A percentile compares a stretch with the other conserved stretches of the same genome.
phyloP scores from a whole-genome alignment of 2,329 filamentous ascomycete species.

The Hypoxylon sp. region DNA sequence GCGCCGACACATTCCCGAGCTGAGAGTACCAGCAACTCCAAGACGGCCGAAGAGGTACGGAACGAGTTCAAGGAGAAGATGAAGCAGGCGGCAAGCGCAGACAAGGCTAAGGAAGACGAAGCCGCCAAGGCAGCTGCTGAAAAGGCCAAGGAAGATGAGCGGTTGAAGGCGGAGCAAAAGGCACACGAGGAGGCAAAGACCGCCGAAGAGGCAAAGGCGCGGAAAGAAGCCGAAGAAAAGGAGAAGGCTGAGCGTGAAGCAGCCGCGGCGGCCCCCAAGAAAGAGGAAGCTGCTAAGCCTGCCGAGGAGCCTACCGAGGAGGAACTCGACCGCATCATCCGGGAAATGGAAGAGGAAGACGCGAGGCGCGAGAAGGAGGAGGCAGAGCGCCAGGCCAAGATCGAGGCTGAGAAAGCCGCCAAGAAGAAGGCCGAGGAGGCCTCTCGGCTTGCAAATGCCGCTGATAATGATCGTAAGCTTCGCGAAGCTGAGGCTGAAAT shows the following conservation, averaged over 20 bases:
- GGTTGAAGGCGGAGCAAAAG: conserved; percentile 41
- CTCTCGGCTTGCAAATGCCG: conserved; percentile 56
- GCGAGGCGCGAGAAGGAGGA: conserved; percentile 58
- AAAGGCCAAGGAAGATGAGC: conserved; percentile 41
- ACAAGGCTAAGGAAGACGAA: conserved; percentile 58
- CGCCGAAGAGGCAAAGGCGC: conserved; percentile 47
- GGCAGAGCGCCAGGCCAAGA: conserved; percentile 52
- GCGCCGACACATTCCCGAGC: conserved; percentile 71
- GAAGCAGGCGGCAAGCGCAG: conserved; percentile 61
- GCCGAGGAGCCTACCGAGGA: conserved; percentile 58
- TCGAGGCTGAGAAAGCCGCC: conserved; percentile 55
- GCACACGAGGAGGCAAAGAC: conserved; percentile 41
- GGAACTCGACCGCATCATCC: conserved; percentile 66
- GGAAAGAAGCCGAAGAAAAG: conserved; percentile 42
- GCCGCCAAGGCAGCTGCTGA: conserved; percentile 45
- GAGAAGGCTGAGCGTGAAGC: conserved; percentile 40
- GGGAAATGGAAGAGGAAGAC: conserved; percentile 67
- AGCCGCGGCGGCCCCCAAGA: conserved; percentile 44
- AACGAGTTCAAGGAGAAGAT: conserved; percentile 85
- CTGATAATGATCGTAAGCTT: conserved; percentile 70
- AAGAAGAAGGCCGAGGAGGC: conserved; percentile 54
- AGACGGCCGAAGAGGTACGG: conserved; percentile 82
- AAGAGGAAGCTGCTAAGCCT: conserved; percentile 48
- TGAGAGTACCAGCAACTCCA: conserved; percentile 72
- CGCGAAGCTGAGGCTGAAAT: conserved; percentile 76